phyloP scores from a whole-genome alignment of 2,329 filamentous ascomycete genomes.

The Xylariaceae sp. region DNA sequence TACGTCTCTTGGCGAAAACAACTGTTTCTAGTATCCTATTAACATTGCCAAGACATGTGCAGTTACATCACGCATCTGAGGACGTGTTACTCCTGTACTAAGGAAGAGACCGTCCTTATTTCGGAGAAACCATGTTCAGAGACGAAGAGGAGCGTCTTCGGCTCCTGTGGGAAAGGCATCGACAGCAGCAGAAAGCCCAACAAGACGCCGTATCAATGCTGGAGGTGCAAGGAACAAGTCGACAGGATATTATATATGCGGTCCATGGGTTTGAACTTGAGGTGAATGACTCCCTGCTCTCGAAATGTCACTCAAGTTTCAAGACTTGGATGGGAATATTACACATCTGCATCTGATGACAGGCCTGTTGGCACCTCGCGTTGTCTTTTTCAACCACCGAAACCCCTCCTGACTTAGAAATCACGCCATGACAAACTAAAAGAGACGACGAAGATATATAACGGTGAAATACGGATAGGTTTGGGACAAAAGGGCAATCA shows the following conservation, averaged over 20 bases:
- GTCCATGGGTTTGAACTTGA: slow-evolving; percentile 9
- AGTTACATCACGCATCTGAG: slow-evolving; percentile 37
- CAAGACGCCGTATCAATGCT: slow-evolving; percentile 34
- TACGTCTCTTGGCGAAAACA: slow-evolving; percentile 3
- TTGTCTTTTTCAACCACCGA: not conserved
- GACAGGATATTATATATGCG: slow-evolving; percentile 18
- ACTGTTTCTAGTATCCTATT: slow-evolving; percentile 1
- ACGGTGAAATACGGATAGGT: too few relatives aligned
- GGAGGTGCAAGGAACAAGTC: slow-evolving; percentile 35
- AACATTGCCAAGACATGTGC: slow-evolving; percentile 33
- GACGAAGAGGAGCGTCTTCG: slow-evolving; percentile 34
- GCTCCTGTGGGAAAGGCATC: slow-evolving; percentile 35
- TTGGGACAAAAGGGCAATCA: not conserved
- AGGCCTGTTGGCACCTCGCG: not conserved
- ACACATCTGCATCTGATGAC: not conserved
- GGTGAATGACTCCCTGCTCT: slow-evolving; percentile 1
- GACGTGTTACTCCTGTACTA: slow-evolving; percentile 34
- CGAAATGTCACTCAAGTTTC: not conserved
- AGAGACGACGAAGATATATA: not conserved
- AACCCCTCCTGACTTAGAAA: not conserved
- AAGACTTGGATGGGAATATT: not conserved
- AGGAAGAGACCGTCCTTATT: slow-evolving; percentile 39
- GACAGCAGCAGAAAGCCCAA: slow-evolving; percentile 27
- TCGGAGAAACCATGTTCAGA: slow-evolving; percentile 36
- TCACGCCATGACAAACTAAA: not conserved